A percentile compares a stretch with the other conserved stretches of the same genome.
Evolutionary conservation across 225 moss, liverwort and hornwort species (phyloP).

Genomic region (Pseudoscleropodium purum): DNA sequence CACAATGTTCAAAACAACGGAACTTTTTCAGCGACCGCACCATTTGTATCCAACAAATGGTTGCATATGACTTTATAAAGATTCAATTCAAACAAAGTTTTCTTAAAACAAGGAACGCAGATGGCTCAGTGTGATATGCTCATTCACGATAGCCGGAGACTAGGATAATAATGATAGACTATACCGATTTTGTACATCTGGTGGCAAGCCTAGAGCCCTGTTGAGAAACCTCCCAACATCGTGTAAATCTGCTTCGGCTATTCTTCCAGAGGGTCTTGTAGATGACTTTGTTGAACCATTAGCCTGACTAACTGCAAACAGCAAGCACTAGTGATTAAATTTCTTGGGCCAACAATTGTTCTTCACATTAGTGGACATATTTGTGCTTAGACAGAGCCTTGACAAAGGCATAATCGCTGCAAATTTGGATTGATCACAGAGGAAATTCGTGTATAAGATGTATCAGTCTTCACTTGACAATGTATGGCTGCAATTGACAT

Average conservation of each 20-base stretch:
- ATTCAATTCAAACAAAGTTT: not conserved
- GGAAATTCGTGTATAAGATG: not conserved
- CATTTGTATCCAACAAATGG: not conserved
- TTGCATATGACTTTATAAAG: not conserved
- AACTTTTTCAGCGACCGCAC: not conserved
- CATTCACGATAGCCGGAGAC: not conserved
- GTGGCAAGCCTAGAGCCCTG: constrained; percentile 82
- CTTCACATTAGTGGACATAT: not conserved
- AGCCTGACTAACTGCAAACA: constrained; percentile 38
- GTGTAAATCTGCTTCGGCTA: constrained; percentile 80
- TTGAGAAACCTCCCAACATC: constrained; percentile 97
- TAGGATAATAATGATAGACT: not conserved
- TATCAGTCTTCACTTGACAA: not conserved
- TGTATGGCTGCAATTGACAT: not conserved
- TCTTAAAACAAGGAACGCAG: not conserved
- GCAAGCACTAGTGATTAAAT: not conserved
- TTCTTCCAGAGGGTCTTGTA: constrained; percentile 73
- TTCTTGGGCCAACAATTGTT: not conserved
- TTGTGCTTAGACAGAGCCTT: not conserved
- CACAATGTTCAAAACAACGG: not conserved
- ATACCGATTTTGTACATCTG: constrained; percentile 79
- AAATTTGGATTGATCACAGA: not conserved
- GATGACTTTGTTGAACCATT: constrained; percentile 43
- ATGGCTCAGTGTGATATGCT: not conserved
- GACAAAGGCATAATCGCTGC: not conserved